Base-by-base conservation (phyloP, 1,139 yeast genomes). In the Diutina catenulata region DNA sequence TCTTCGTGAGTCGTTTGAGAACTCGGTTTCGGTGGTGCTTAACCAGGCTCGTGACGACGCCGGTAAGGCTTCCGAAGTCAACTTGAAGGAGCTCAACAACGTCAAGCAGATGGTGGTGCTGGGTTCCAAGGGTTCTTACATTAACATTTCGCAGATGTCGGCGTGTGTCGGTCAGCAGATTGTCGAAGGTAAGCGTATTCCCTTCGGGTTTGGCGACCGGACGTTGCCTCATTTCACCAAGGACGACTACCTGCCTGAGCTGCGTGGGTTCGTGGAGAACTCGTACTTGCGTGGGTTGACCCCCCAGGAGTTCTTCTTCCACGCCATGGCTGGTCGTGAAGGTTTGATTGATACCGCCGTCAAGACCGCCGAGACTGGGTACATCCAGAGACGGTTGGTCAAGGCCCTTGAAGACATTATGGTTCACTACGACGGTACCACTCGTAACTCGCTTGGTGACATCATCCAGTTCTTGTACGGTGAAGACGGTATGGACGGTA, bases 261-360 rank as follows among this genome's bases (percentile, higher is more conserved):
- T 96, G 3, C 86, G 87, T 57, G 99, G 99, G 46, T 93, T 93
- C 51, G 94, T 93, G 47, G 98, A 91, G 60, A 93, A 93, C 55
- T 93, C 98, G 10, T 93, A 91, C 53, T 71, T 91, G 55, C 79
- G 98, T 70, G 99, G 99, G 32, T 71, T 93, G 53, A 91, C 98
- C 13, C 99, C 99, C 28, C 98, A 91, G 62, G 98, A 93, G 60
- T 93, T 93, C 60, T 93, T 93, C 57, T 91, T 91, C 81, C 99
- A 93, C 59, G 98, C 98, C 40, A 93, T 93, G 98, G 98, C 98
- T 52, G 99, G 99, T 73, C 86, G 99, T 74, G 99, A 91, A 68
- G 99, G 99, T 76, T 75, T 91, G 58, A 91, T 91, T 60, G 99
- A 91, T 75, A 91, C 99, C 42, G 97, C 97, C 13, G 97, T 88